phyloP scores from a whole-genome alignment of 2,329 filamentous ascomycete genomes.

The Scolecobasidium constrictum region DNA sequence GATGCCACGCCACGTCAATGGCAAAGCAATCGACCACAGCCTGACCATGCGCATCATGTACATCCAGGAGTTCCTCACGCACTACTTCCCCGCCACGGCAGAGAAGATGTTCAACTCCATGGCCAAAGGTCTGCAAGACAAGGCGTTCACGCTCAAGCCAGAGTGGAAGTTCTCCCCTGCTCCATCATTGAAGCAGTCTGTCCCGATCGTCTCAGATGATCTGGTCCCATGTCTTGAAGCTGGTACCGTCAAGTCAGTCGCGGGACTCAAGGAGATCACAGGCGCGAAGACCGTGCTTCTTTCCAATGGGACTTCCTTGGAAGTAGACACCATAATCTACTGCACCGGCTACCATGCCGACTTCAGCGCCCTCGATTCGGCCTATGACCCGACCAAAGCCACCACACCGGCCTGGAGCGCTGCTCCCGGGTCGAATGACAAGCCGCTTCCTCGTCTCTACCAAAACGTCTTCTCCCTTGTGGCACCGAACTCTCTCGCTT shows the following conservation, averaged over 20 bases:
- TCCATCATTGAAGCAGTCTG: conserved; percentile 17
- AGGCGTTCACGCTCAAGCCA: conserved; percentile 11
- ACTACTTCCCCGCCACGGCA: not conserved
- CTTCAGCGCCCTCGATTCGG: conserved; percentile 14
- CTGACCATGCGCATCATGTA: conserved; percentile 7
- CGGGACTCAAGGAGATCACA: conserved; percentile 16
- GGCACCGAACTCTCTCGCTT: conserved; percentile 19
- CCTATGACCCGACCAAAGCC: no score
- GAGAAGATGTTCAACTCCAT: not conserved
- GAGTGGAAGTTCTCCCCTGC: conserved; percentile 18
- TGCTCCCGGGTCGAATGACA: no score
- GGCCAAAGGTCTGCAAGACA: conserved; percentile 2
- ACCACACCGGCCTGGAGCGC: no score
- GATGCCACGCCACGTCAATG: conserved; percentile 7
- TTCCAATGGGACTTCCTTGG: conserved; percentile 19
- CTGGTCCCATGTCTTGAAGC: conserved; percentile 18
- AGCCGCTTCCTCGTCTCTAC: no score
- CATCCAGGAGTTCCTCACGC: conserved; percentile 9
- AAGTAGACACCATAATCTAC: conserved; percentile 24
- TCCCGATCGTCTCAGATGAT: conserved; percentile 21
- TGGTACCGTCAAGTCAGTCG: conserved; percentile 18
- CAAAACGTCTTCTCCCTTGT: conserved; percentile 22
- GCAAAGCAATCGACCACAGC: conserved; percentile 5
- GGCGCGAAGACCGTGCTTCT: conserved; percentile 19
- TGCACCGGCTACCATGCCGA: conserved; percentile 27